Conservation (phyloP, 2,329 filamentous ascomycete genomes). For the Cercospora berteroae region DNA sequence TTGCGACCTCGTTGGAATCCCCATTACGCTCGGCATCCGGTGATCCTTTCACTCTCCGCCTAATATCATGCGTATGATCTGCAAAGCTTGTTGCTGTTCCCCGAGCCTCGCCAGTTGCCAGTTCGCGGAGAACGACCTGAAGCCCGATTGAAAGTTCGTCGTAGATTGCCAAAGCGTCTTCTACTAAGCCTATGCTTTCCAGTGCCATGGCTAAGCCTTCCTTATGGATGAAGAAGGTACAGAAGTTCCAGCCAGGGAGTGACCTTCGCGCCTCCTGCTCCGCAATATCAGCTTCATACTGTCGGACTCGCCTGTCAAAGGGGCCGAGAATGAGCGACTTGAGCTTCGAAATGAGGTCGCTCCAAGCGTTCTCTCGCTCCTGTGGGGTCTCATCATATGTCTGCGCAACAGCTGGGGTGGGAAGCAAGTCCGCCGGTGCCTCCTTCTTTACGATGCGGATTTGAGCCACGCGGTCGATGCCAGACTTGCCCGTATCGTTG, state of each 20-base stretch:
- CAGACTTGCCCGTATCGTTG: constrained; percentile 71
- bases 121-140: constrained; percentile 76
- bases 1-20: constrained; percentile 16
- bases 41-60: constrained; percentile 29
- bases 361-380: constrained; percentile 79
- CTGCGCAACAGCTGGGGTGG: constrained; percentile 43
- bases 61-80: constrained; percentile 68
- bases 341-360: constrained; percentile 79
- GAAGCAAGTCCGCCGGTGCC: constrained; percentile 47
- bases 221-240: constrained; percentile 97
- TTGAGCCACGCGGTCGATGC: constrained; percentile 77
- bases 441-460: constrained; percentile 65
- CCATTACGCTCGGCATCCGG: constrained; percentile 21
- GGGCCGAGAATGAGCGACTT: constrained; percentile 83
- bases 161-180: constrained; percentile 91
- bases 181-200: constrained; percentile 91
- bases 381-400: constrained; percentile 68
- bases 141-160: constrained; percentile 89
- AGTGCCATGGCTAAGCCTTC: constrained; percentile 91
- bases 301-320: constrained; percentile 84
- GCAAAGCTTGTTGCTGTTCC: constrained; percentile 72
- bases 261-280: constrained; percentile 86
- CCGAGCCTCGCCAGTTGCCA: constrained; percentile 59
- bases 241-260: constrained; percentile 97
- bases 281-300: constrained; percentile 96